phyloP scores from a whole-genome alignment of 73 alveolate species.

The Blepharisma stoltei region DNA sequence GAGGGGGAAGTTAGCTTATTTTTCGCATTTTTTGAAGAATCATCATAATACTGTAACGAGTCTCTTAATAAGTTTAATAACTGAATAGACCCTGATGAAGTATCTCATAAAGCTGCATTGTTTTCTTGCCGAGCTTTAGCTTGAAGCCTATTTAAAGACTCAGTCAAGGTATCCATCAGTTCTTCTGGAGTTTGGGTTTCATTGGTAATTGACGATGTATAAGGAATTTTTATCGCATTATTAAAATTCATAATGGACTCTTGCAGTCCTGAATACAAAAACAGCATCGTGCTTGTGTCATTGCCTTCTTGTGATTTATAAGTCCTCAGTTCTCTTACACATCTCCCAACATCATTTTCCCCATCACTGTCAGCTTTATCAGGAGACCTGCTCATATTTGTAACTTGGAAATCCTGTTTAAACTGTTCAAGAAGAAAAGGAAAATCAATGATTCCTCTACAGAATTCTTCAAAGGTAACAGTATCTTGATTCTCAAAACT shows the following conservation, averaged over 20 bases:
- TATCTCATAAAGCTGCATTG: no score
- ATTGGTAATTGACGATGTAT: no score
- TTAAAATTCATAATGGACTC: not conserved
- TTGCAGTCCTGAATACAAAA: conserved; percentile 6
- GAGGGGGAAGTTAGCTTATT: no score
- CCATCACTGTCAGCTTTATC: not conserved
- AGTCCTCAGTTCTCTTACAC: not conserved
- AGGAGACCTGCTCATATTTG: not conserved
- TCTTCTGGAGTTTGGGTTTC: no score
- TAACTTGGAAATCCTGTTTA: not conserved
- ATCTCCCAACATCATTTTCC: not conserved
- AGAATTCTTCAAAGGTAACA: conserved; percentile 9
- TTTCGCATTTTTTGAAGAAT: no score
- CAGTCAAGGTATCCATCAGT: no score
- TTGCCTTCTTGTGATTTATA: no score
- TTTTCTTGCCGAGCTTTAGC: no score
- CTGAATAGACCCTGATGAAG: no score
- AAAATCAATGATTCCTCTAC: conserved; percentile 25
- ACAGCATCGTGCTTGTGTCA: not conserved
- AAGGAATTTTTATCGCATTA: not conserved
- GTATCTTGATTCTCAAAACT: not conserved
- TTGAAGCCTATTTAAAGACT: no score
- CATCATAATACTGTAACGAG: no score
- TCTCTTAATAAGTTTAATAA: no score
- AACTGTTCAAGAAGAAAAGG: conserved; percentile 25